These are phyloP conservation scores for Metschnikowia kofuensis DNA, from an alignment of 805 yeast species.

Conservation along the genomic window DNA sequence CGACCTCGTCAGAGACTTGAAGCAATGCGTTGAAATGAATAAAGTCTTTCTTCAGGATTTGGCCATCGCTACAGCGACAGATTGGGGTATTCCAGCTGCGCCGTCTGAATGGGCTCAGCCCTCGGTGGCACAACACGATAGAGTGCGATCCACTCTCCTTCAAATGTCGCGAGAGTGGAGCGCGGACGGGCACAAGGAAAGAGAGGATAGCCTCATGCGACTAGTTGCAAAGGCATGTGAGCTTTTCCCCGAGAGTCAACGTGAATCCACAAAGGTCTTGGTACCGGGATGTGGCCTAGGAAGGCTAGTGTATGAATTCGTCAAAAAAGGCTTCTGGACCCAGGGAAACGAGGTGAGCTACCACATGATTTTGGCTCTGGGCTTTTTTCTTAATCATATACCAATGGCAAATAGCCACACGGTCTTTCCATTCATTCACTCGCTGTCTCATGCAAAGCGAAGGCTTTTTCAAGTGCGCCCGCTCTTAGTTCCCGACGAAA, in stretches of 20 bases:
- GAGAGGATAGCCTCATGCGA: conserved; percentile 37
- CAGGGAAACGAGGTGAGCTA: conserved; percentile 68
- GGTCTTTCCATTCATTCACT: conserved; percentile 56
- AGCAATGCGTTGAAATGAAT: conserved; percentile 44
- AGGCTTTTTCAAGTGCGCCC: conserved; percentile 50
- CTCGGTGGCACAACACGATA: conserved; percentile 46
- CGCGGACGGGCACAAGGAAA: conserved; percentile 46
- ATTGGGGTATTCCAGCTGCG: conserved; percentile 47
- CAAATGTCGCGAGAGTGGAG: conserved; percentile 67
- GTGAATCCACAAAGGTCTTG: conserved; percentile 44
- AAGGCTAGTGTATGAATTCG: conserved; percentile 54
- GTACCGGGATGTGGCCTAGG: conserved; percentile 70
- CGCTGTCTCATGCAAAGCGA: conserved; percentile 42
- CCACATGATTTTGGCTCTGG: conserved; percentile 60
- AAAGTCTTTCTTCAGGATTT: conserved; percentile 41
- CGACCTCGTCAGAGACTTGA: conserved; percentile 37
- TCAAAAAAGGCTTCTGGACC: conserved; percentile 52
- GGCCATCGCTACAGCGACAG: conserved; percentile 41
- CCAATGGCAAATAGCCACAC: conserved; percentile 36
- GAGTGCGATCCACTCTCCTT: conserved; percentile 53
- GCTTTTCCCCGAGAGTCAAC: conserved; percentile 32
- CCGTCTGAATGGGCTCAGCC: conserved; percentile 44
- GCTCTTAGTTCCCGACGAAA: conserved; percentile 51
- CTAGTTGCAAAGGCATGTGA: conserved; percentile 34
- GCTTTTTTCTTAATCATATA: conserved; percentile 50